Conservation (phyloP, 495 filamentous ascomycete genomes). For the Aspergillus saccharolyticus region DNA sequence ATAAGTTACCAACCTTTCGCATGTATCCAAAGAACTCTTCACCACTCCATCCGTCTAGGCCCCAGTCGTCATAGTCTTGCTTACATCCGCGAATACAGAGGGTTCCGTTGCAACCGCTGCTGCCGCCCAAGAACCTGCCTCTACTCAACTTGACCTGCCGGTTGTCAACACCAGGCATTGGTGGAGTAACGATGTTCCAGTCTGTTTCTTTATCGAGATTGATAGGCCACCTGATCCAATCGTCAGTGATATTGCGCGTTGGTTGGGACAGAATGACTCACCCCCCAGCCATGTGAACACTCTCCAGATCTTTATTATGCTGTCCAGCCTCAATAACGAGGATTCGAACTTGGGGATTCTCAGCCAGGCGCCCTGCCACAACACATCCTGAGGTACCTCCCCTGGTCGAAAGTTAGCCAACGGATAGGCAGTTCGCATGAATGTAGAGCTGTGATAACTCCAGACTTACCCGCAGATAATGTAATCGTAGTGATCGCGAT, state of each 20-base stretch:
- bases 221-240: slow-evolving; percentile 33
- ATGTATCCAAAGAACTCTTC: slow-evolving; percentile 50
- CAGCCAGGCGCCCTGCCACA: slow-evolving; percentile 57
- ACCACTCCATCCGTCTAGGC: slow-evolving; percentile 48
- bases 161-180: slow-evolving; percentile 48
- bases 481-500: slow-evolving; percentile 26
- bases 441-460: neutral
- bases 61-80: slow-evolving; percentile 61
- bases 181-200: slow-evolving; percentile 53
- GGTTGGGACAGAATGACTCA: slow-evolving; percentile 9
- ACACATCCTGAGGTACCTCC: slow-evolving; percentile 59
- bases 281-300: slow-evolving; percentile 45
- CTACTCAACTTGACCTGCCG: slow-evolving; percentile 55
- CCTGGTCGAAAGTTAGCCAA: slow-evolving; percentile 17
- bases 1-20: slow-evolving; percentile 34
- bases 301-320: slow-evolving; percentile 40
- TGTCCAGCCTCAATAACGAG: slow-evolving; percentile 54
- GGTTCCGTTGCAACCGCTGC: slow-evolving; percentile 56
- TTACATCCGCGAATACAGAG: slow-evolving; percentile 56
- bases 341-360: slow-evolving; percentile 47
- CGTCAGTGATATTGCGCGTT: too few relatives aligned
- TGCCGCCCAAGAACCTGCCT: slow-evolving; percentile 56
- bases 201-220: slow-evolving; percentile 50
- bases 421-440: neutral
- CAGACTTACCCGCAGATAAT: slow-evolving; percentile 32